These are phyloP conservation scores for Diutina siamensis DNA, from an alignment of 1,139 yeast species.

Conservation along the genomic window DNA sequence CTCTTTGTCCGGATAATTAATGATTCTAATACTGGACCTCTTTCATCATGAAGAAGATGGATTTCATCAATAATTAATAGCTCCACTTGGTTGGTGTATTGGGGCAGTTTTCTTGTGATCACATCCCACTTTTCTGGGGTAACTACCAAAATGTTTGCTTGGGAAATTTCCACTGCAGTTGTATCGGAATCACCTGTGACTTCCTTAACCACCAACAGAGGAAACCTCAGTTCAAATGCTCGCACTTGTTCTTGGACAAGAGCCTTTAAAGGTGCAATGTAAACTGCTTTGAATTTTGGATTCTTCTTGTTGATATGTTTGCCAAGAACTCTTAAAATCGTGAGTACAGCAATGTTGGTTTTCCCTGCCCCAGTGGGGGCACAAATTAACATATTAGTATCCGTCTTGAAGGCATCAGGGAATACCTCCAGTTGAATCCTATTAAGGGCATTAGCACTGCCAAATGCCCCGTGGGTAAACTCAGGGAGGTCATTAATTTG, in stretches of 20 bases:
- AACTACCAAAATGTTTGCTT: constrained; percentile 78
- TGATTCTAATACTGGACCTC: constrained; percentile 96
- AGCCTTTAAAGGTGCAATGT: constrained; percentile 91
- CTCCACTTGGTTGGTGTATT: constrained; percentile 74
- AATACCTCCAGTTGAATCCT: constrained; percentile 75
- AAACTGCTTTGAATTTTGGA: constrained; percentile 56
- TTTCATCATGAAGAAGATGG: constrained; percentile 90
- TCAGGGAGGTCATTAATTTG: constrained; percentile 55
- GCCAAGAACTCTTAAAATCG: constrained; percentile 53
- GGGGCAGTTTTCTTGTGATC: constrained; percentile 81
- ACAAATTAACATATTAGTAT: constrained; percentile 69
- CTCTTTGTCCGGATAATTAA: constrained; percentile 89
- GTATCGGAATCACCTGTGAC: constrained; percentile 84
- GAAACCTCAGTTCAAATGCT: constrained; percentile 65
- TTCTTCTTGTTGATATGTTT: constrained; percentile 33
- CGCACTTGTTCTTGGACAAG: constrained; percentile 91
- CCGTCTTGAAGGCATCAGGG: constrained; percentile 63
- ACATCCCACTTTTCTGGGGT: constrained; percentile 99
- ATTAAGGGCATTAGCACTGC: constrained; percentile 59
- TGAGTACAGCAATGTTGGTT: constrained; percentile 85
- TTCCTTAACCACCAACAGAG: constrained; percentile 64
- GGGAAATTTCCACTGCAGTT: constrained; percentile 63
- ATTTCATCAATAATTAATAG: constrained; percentile 90
- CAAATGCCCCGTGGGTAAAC: constrained; percentile 73
- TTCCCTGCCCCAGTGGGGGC: constrained; percentile 99